Percentiles rank a stretch among this genome's conserved stretches.
Evolutionary conservation across 148 eudicot species (phyloP).

Genomic region (Arctostaphylos glauca): DNA sequence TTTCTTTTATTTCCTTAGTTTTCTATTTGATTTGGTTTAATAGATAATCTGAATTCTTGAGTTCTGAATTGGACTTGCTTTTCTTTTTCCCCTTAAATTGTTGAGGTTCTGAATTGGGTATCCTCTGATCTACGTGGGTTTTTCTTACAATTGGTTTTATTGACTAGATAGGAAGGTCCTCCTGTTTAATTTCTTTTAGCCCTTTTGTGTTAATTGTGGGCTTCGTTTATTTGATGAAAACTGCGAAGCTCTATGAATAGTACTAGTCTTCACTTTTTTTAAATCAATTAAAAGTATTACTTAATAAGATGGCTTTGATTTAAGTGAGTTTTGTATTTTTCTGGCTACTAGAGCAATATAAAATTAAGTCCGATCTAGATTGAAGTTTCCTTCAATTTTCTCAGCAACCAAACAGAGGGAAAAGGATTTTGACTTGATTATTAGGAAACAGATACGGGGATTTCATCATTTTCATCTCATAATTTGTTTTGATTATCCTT

Average conservation of each 20-base stretch:
- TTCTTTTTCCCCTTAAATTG: not conserved
- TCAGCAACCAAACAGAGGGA: constrained; percentile 11
- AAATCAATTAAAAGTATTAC: not conserved
- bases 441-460: not conserved
- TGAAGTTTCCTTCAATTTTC: not conserved
- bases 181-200: not conserved
- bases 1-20: not conserved
- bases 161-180: not conserved
- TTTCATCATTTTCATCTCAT: not conserved
- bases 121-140: not conserved
- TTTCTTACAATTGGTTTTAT: not conserved
- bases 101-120: not conserved
- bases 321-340: not conserved
- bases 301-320: not conserved
- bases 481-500: not conserved
- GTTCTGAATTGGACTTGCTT: not conserved
- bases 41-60: not conserved
- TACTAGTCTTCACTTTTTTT: not conserved
- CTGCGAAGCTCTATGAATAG: not conserved
- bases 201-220: not conserved
- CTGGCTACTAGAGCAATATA: not conserved
- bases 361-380: not conserved
- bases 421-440: not conserved
- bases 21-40: not conserved
- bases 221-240: not conserved